phyloP scores from a whole-genome alignment of 371 early-diverging fungal species.

The Choanephora cucurbitarum region DNA sequence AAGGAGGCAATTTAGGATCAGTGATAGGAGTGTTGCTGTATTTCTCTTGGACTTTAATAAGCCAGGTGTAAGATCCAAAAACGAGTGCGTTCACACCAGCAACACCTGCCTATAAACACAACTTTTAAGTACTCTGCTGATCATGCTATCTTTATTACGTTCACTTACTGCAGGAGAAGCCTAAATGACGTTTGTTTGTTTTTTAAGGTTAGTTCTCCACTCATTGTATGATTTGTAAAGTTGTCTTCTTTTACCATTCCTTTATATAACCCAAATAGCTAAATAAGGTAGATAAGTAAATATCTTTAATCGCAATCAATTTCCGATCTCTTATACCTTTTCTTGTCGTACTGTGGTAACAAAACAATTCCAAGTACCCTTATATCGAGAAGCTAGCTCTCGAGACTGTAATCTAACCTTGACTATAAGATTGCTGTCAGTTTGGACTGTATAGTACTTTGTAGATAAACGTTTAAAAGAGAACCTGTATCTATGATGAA shows the following conservation, averaged over 20 bases:
- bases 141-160: not conserved
- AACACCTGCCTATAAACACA: constrained; percentile 57
- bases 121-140: not conserved
- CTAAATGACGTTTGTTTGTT: constrained; percentile 24
- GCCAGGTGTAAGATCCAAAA: constrained; percentile 65
- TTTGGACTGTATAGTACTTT: not conserved
- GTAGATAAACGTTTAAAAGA: constrained; percentile 3
- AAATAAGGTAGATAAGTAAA: not conserved
- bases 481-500: constrained; percentile 40
- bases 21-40: not conserved
- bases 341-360: constrained; percentile 58
- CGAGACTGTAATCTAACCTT: constrained; percentile 64
- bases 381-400: constrained; percentile 53
- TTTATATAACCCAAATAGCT: constrained; percentile 66
- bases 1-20: constrained; percentile 34
- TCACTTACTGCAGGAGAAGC: constrained; percentile 57
- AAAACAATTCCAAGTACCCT: constrained; percentile 67
- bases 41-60: constrained; percentile 53
- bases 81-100: constrained; percentile 67
- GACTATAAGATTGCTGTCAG: constrained; percentile 26
- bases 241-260: constrained; percentile 61
- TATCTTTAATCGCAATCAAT: not conserved
- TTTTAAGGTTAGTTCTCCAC: not conserved
- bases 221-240: not conserved
- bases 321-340: constrained; percentile 41